Evolutionary conservation across 192 early-diverging fungal species (phyloP), one percentile per base, ranked within the genome.

Genomic region (Backusella tarrabulga): DNA sequence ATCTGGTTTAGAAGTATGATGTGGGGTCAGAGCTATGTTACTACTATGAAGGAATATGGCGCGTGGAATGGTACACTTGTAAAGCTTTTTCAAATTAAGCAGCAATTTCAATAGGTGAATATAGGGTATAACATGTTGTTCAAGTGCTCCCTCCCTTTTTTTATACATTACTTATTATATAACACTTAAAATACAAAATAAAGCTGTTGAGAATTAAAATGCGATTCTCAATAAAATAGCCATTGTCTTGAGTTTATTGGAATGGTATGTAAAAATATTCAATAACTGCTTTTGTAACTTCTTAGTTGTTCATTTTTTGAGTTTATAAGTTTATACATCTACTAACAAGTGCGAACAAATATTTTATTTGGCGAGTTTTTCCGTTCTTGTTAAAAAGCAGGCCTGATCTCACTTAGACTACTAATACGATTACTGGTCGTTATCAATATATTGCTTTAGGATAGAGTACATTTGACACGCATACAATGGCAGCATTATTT

Each of bases 1-100:
- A 86, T 88, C n/a, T 94, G 93, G 93, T 94, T 91, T 78, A 80
- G 88, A 29, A 87, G 87, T 68, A 75, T 93, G 36, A 78, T 94
- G 42, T 92, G 91, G 93, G 91, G 93, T 26, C 88, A 91, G 46
- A 86, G 89, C 15, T 94, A 93, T 76, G 73, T 90, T 26, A 84
- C 88, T 0, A 85, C 87, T 0, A 83, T 88, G 75, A 84, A 86
- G 34, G 86, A 88, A 11, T 78, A 84, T 56, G 90, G 92, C 36
- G 80, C 87, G 7, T 93, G 92, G 92, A 87, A 90, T 74, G 90
- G 90, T 67, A 93, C 90, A 7, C 78, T 83, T 19, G 85, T 91
- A 23, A 81, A 82, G 44, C 72, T 93, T 17, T 93, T 93, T 67
- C 81, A 84, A 50, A 84, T 89, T 34, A 84, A 84, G 23, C 68